Conservation (phyloP, 179 eudicot genomes). For the Silene vulgaris region DNA sequence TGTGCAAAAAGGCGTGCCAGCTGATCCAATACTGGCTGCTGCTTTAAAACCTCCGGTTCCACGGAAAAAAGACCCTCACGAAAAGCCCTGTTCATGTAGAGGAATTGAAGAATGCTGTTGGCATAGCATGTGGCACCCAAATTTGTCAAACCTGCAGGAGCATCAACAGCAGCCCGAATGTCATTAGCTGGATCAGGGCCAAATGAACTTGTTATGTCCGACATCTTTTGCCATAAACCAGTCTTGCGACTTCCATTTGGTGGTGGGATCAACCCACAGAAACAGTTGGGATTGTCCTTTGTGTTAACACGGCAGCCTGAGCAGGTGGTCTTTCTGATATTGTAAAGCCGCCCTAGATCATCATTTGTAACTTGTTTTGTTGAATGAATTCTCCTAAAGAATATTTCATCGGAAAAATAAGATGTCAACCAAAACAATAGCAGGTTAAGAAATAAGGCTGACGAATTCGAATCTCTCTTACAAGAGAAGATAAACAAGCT, state of each 20-base stretch:
- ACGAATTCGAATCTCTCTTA: neutral
- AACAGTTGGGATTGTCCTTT: conserved; percentile 94
- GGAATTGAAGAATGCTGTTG: conserved; percentile 90
- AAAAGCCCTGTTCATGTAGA: conserved; percentile 79
- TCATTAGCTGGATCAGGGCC: conserved; percentile 80
- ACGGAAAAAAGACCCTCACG: conserved; percentile 79
- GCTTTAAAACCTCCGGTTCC: conserved; percentile 66
- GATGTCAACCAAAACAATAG: neutral
- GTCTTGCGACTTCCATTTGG: conserved; percentile 74
- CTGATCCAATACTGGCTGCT: conserved; percentile 82
- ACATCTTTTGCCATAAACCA: conserved; percentile 89
- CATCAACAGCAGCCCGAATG: conserved; percentile 49
- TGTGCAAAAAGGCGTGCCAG: conserved; percentile 86
- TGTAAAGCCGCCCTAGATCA: conserved; percentile 71
- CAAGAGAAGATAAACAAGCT: neutral
- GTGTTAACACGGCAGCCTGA: conserved; percentile 90
- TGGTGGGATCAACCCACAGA: conserved; percentile 81
- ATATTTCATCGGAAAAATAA: neutral
- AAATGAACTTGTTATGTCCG: conserved; percentile 57
- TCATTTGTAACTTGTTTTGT: conserved; percentile 55
- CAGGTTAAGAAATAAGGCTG: neutral
- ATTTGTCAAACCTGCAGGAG: conserved; percentile 93
- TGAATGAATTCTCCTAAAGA: conserved; percentile 62
- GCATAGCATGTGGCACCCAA: conserved; percentile 98
- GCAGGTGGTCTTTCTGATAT: conserved; percentile 66